These are phyloP conservation scores for Fonsecaea erecta DNA, from an alignment of 2,329 filamentous ascomycete species.

Conservation along the genomic window DNA sequence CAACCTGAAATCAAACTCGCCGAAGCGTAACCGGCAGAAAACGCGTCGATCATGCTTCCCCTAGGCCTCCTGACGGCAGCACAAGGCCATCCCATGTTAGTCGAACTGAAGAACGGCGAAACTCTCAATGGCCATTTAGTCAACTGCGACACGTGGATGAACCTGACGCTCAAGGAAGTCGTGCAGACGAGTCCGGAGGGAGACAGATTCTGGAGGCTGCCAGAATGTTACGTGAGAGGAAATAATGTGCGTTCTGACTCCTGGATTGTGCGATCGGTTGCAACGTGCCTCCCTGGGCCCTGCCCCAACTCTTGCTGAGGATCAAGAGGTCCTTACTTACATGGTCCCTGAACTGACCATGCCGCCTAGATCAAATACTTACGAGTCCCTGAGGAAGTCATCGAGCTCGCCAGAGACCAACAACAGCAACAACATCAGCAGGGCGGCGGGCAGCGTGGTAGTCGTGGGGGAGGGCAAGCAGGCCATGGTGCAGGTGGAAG, in stretches of 20 bases:
- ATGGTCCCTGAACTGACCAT: slow-evolving; percentile 17
- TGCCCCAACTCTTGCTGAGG: not conserved
- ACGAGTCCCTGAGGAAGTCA: slow-evolving; percentile 92
- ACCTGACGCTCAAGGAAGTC: slow-evolving; percentile 94
- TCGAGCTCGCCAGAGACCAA: slow-evolving; percentile 90
- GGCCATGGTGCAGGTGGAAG: slow-evolving; percentile 46
- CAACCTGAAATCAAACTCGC: not conserved
- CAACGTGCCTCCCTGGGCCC: not conserved
- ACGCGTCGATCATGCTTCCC: slow-evolving; percentile 55
- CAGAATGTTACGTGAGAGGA: slow-evolving; percentile 94
- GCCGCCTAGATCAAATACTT: slow-evolving; percentile 88
- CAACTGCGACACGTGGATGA: slow-evolving; percentile 99
- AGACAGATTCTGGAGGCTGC: slow-evolving; percentile 88
- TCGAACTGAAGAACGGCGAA: slow-evolving; percentile 96
- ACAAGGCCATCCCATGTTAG: slow-evolving; percentile 96
- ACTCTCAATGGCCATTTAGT: slow-evolving; percentile 95
- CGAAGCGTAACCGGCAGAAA: not conserved
- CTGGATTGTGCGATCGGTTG: not conserved
- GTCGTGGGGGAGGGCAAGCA: slow-evolving; percentile 42
- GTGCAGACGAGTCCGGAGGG: slow-evolving; percentile 95
- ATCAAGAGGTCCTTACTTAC: not conserved
- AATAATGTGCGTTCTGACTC: slow-evolving; percentile 74
- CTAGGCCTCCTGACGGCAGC: slow-evolving; percentile 88
- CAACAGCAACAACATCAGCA: slow-evolving; percentile 61
- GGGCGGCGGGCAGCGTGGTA: slow-evolving; percentile 25